Evolutionary conservation across 2,329 filamentous ascomycete genomes (phyloP).

Genomic region (Neofusicoccum laricinum): DNA sequence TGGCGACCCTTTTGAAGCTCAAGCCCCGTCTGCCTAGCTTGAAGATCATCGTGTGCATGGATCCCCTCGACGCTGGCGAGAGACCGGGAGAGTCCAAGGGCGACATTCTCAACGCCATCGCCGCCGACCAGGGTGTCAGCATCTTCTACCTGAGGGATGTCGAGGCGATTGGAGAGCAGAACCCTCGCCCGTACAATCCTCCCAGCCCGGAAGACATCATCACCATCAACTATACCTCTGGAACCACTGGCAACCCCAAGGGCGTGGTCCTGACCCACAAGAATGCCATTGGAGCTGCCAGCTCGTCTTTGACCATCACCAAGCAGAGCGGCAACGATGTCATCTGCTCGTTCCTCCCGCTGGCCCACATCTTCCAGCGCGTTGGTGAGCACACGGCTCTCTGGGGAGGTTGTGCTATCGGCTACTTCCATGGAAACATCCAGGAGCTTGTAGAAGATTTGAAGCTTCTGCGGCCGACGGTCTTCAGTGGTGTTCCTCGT

Average conservation of each 20-base stretch:
- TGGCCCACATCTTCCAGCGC: conserved; percentile 92
- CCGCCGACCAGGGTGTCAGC: conserved; percentile 68
- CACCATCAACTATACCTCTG: conserved; percentile 90
- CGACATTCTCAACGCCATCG: conserved; percentile 72
- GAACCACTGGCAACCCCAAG: conserved; percentile 79
- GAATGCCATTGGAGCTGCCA: conserved; percentile 73
- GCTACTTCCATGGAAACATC: conserved; percentile 93
- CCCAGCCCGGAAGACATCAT: conserved; percentile 73
- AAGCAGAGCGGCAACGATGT: conserved; percentile 59
- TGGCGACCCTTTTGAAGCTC: conserved; percentile 77
- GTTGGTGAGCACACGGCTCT: conserved; percentile 75
- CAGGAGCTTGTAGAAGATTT: conserved; percentile 83
- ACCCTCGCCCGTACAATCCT: conserved; percentile 67
- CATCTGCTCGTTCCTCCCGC: conserved; percentile 81
- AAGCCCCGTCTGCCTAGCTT: conserved; percentile 72
- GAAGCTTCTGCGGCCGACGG: conserved; percentile 78
- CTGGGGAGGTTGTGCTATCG: conserved; percentile 70
- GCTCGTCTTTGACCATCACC: conserved; percentile 56
- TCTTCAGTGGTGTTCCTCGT: conserved; percentile 84
- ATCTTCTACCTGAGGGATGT: conserved; percentile 79
- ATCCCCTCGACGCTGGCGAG: conserved; percentile 79
- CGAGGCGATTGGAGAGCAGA: conserved; percentile 72
- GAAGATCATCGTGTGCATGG: conserved; percentile 85
- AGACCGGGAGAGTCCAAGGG: conserved; percentile 73
- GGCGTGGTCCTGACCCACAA: conserved; percentile 79